phyloP scores from a whole-genome alignment of 148 eudicot genomes.

The Spergularia bocconei region DNA sequence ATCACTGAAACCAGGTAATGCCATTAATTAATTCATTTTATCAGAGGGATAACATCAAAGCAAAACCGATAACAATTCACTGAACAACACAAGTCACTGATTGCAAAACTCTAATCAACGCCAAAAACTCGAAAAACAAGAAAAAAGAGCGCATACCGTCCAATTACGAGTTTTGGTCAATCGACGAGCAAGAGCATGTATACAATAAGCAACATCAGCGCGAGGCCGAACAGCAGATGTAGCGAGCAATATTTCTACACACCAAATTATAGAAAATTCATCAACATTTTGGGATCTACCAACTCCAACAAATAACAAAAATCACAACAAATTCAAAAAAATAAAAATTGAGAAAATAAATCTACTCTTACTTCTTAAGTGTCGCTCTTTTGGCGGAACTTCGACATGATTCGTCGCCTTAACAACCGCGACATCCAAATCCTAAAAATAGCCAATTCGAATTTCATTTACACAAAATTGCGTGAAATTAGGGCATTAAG shows the following conservation, averaged over 20 bases:
- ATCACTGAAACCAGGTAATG: neutral
- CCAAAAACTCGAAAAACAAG: neutral
- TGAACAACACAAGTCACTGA: neutral
- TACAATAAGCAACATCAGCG: constrained; percentile 95
- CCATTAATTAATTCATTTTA: neutral
- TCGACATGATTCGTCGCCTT: constrained; percentile 98
- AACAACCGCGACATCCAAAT: constrained; percentile 91
- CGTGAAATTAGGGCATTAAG: neutral
- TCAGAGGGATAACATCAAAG: neutral
- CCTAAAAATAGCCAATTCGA: constrained; percentile 41
- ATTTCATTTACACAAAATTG: neutral
- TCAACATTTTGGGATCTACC: constrained; percentile 15
- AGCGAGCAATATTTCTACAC: constrained; percentile 72
- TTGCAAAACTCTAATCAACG: neutral
- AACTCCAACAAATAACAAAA: neutral
- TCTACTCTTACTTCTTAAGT: constrained; percentile 70
- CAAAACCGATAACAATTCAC: neutral
- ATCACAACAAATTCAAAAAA: neutral
- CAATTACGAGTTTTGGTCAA: constrained; percentile 89
- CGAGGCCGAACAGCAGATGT: constrained; percentile 79
- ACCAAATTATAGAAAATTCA: neutral
- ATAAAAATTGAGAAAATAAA: neutral
- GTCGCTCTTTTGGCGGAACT: constrained; percentile 91
- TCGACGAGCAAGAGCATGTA: constrained; percentile 85
- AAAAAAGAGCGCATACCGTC: constrained; percentile 65